phyloP scores from a whole-genome alignment of 495 filamentous ascomycete genomes.

The Neurospora sublineolata region DNA sequence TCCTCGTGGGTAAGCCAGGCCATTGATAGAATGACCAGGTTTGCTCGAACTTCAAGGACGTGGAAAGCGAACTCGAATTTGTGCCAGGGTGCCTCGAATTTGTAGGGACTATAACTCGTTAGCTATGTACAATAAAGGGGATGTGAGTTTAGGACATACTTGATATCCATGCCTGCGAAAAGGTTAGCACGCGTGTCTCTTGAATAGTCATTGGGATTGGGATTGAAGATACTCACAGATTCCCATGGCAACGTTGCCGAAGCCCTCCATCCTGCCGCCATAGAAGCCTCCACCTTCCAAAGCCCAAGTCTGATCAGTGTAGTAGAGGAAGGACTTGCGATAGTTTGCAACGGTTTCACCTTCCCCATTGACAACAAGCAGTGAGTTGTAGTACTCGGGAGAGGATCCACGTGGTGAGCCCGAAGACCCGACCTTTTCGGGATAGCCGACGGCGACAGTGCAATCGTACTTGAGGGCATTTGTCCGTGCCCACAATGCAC shows the following conservation, averaged over 20 bases:
- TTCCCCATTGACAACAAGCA: conserved; percentile 60
- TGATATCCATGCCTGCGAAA: conserved; percentile 53
- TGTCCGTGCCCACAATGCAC: conserved; percentile 66
- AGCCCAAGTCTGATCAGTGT: conserved; percentile 88
- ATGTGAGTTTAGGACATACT: conserved; percentile 27
- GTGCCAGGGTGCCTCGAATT: conserved; percentile 65
- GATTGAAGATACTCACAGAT: conserved; percentile 56
- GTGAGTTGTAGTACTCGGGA: conserved; percentile 65
- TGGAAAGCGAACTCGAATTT: conserved; percentile 78
- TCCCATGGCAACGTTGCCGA: conserved; percentile 62
- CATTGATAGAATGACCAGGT: conserved; percentile 74
- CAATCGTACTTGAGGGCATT: conserved; percentile 63
- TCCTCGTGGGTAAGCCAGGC: conserved; percentile 68
- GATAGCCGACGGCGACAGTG: conserved; percentile 81
- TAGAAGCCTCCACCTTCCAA: conserved; percentile 61
- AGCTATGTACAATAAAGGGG: not conserved
- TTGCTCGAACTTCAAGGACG: conserved; percentile 49
- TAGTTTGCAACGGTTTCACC: conserved; percentile 73
- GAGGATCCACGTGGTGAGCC: conserved; percentile 24
- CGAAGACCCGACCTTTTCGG: conserved; percentile 48
- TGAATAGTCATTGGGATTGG: not conserved
- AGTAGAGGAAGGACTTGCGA: conserved; percentile 81
- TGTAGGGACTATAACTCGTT: conserved; percentile 18
- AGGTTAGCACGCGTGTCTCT: not conserved
- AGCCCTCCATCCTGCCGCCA: conserved; percentile 34